phyloP scores from a whole-genome alignment of 805 yeast species.

The Wickerhamomyces queroliae region DNA sequence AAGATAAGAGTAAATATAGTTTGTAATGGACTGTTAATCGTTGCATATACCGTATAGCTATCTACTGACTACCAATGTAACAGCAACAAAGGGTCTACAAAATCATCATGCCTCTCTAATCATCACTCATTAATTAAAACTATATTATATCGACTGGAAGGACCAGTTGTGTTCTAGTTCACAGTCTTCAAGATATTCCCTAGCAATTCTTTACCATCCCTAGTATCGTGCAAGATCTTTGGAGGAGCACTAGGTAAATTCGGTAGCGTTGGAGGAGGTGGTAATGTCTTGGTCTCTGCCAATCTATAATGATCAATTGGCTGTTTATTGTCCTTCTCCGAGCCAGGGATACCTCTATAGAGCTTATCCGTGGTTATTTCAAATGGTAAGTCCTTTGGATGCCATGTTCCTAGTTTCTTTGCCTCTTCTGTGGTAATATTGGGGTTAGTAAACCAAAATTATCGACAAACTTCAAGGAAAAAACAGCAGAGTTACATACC shows the following conservation, averaged over 20 bases:
- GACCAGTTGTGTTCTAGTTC: constrained; percentile 5
- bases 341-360: constrained; percentile 29
- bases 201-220: constrained; percentile 9
- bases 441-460: constrained; percentile 1
- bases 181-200: constrained; percentile 17
- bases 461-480: neutral
- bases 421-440: constrained; percentile 20
- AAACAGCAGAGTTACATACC: constrained; percentile 18
- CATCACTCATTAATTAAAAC: neutral
- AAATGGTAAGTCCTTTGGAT: constrained; percentile 18
- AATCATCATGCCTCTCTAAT: too few species aligned
- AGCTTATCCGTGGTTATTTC: constrained; percentile 13
- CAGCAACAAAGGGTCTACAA: too few species aligned
- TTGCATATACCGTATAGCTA: too few species aligned
- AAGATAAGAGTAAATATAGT: too few species aligned
- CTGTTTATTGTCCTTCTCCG: constrained; percentile 1
- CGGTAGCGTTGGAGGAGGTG: constrained; percentile 21
- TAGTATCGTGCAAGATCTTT: constrained; percentile 12
- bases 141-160: too few species aligned
- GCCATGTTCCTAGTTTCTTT: constrained; percentile 27
- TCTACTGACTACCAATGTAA: too few species aligned
- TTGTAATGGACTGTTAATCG: too few species aligned
- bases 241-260: constrained; percentile 21
- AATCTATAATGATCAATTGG: constrained; percentile 14
- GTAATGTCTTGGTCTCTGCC: constrained; percentile 12